A percentile compares a stretch with the other conserved stretches of the same genome.
Evolutionary conservation across 2,329 filamentous ascomycete genomes (phyloP).

Genomic region (Diaporthe caulivora): DNA sequence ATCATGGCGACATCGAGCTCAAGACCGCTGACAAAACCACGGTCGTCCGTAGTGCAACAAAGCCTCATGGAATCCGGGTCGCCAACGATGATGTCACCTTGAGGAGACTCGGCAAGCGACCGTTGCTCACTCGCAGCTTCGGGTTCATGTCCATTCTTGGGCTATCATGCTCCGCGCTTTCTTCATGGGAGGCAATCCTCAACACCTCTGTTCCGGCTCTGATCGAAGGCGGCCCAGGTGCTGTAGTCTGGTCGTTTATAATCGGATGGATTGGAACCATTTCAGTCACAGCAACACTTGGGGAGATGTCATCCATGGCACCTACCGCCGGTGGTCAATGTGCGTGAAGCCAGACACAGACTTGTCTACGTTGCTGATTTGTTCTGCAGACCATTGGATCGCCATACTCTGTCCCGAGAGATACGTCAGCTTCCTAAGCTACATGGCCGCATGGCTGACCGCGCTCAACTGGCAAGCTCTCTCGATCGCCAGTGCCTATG

Average conservation of each 20-base stretch:
- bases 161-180: not conserved
- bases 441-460: too few relatives aligned
- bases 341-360: not conserved
- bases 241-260: slow-evolving; percentile 1
- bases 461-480: too few relatives aligned
- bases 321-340: slow-evolving; percentile 1
- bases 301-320: slow-evolving; percentile 6
- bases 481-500: too few relatives aligned
- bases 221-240: not conserved
- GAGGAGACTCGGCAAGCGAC: not conserved
- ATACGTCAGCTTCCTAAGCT: too few relatives aligned
- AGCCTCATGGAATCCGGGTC: not conserved
- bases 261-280: not conserved
- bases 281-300: not conserved
- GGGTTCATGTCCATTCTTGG: slow-evolving; percentile 17
- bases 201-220: slow-evolving; percentile 6
- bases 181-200: slow-evolving; percentile 40
- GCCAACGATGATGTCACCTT: slow-evolving; percentile 2
- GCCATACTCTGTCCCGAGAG: too few relatives aligned
- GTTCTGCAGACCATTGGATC: too few relatives aligned
- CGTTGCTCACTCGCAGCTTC: slow-evolving; percentile 19
- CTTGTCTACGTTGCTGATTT: not conserved
- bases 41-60: not conserved
- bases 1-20: not conserved
- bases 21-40: not conserved